These are phyloP conservation scores for Tulasnella sp. DNA, from an alignment of 768 basidiomycete genomes.

Conservation along the genomic window DNA sequence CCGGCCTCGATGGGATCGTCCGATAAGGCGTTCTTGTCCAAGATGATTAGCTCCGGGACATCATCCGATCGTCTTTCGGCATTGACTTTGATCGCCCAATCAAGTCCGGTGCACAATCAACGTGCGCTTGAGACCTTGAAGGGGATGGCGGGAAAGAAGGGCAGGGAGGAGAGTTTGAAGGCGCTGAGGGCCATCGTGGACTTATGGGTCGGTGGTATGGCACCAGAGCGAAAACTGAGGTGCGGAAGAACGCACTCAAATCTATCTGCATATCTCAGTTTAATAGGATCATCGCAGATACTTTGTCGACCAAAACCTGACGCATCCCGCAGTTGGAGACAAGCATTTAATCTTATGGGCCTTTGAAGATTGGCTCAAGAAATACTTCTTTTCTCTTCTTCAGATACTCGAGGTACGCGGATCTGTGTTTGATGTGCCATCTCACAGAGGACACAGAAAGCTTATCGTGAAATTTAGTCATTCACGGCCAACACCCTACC, in stretches of 20 bases:
- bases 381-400: constrained; percentile 86
- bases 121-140: constrained; percentile 69
- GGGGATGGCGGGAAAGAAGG: constrained; percentile 75
- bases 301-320: constrained; percentile 77
- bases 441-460: neutral
- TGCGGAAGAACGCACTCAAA: constrained; percentile 30
- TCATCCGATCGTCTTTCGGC: constrained; percentile 87
- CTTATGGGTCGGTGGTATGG: constrained; percentile 97
- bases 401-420: constrained; percentile 82
- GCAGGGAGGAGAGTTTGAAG: constrained; percentile 85
- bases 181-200: constrained; percentile 86
- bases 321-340: constrained; percentile 54
- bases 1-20: constrained; percentile 29
- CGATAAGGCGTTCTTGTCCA: constrained; percentile 71
- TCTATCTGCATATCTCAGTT: neutral
- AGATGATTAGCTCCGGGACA: constrained; percentile 80
- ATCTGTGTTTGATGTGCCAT: neutral
- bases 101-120: constrained; percentile 75
- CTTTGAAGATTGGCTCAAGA: constrained; percentile 97
- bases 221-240: constrained; percentile 77
- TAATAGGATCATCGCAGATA: constrained; percentile 42
- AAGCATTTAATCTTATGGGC: constrained; percentile 70
- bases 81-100: constrained; percentile 78
- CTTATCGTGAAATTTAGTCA: constrained; percentile 33
- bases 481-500: constrained; percentile 76